phyloP scores from a whole-genome alignment of 1,139 yeast genomes.

The Protomyces gravidus region DNA sequence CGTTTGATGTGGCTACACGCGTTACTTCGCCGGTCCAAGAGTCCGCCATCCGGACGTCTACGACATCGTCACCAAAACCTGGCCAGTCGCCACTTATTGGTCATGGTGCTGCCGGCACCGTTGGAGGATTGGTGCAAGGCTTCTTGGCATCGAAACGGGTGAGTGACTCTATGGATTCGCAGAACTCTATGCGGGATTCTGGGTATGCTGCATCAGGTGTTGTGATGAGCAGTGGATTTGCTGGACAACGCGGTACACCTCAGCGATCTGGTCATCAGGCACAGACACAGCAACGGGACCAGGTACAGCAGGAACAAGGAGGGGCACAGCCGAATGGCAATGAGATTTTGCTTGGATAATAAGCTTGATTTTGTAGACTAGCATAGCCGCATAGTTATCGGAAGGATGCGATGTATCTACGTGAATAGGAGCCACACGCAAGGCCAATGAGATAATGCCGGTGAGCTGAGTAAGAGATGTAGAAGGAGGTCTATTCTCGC shows the following conservation, averaged over 20 bases:
- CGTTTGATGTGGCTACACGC: neutral
- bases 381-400: neutral
- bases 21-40: neutral
- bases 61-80: no score
- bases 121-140: neutral
- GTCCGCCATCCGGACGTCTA: no score
- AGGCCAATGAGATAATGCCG: neutral
- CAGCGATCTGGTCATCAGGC: neutral
- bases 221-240: no score
- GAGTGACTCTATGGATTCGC: neutral
- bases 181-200: neutral
- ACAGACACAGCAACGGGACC: neutral
- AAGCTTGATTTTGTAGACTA: neutral
- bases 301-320: neutral
- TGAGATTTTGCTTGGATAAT: neutral
- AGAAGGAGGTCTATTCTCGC: slow-evolving; percentile 13
- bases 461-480: slow-evolving; percentile 26
- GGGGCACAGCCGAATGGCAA: neutral
- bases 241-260: neutral
- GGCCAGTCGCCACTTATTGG: no score
- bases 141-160: neutral
- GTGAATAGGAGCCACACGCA: slow-evolving; percentile 2
- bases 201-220: neutral
- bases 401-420: neutral
- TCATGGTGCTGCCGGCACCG: neutral